Evolutionary conservation across 768 basidiomycete species (phyloP).

Genomic region (Boletus patriciae): DNA sequence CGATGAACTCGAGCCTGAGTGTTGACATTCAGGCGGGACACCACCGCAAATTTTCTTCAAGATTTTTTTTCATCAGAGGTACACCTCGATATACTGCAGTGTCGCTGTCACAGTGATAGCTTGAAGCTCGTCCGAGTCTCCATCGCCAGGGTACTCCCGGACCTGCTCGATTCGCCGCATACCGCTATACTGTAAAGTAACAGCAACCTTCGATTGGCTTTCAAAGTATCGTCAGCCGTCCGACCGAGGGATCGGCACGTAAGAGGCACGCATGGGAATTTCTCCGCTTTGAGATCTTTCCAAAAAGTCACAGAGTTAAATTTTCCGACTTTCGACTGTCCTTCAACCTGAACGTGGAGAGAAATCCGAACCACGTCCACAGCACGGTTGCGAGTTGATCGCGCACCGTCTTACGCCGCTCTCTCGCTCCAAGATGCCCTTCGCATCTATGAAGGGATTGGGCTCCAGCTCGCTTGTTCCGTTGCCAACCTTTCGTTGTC

Average conservation of each 20-base stretch:
- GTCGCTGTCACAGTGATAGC: conserved; percentile 42
- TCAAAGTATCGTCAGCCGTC: neutral
- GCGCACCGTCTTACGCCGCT: conserved; percentile 22
- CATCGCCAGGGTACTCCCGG: conserved; percentile 51
- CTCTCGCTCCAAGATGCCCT: conserved; percentile 5
- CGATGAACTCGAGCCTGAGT: conserved; percentile 58
- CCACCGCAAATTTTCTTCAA: conserved; percentile 52
- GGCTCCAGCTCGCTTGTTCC: conserved; percentile 13
- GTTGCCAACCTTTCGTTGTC: conserved; percentile 19
- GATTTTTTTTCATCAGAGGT: conserved; percentile 52
- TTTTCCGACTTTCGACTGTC: too few relatives aligned
- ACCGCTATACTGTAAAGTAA: conserved; percentile 57
- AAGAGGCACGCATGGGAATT: conserved; percentile 38
- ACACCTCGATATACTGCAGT: conserved; percentile 55
- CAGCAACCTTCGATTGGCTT: conserved; percentile 49
- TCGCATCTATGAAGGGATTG: conserved; percentile 8
- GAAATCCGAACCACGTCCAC: too few relatives aligned
- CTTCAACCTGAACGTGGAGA: too few relatives aligned
- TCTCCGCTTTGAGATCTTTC: conserved; percentile 46
- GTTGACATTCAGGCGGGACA: conserved; percentile 48
- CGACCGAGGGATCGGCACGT: too few relatives aligned
- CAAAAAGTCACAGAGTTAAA: too few relatives aligned
- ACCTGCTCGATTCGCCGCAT: conserved; percentile 55
- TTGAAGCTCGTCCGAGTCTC: too few relatives aligned
- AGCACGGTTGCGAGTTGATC: conserved; percentile 3